Evolutionary conservation across 192 early-diverging fungal genomes (phyloP).

Genomic region (Backusella circina): DNA sequence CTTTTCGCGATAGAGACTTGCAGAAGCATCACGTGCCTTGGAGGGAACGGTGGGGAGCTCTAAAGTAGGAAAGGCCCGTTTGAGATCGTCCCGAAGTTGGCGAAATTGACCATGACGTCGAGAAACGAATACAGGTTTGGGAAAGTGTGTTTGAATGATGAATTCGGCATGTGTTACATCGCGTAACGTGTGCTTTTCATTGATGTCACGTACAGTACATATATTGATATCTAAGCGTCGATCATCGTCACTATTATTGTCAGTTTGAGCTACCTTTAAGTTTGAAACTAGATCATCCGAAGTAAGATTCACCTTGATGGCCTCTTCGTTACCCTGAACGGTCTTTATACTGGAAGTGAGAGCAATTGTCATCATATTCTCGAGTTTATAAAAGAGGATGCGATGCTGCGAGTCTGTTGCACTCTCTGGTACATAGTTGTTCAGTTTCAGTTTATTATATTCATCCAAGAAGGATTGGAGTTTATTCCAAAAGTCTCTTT

Average conservation of each 20-base stretch:
- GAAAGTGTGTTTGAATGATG: conserved; percentile 34
- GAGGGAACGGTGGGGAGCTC: conserved; percentile 43
- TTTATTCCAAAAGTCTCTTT: conserved; percentile 44
- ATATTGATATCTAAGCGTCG: conserved; percentile 42
- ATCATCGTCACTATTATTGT: conserved; percentile 11
- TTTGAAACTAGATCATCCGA: not conserved
- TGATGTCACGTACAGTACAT: conserved; percentile 34
- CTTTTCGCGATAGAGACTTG: conserved; percentile 42
- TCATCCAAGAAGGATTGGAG: conserved; percentile 44
- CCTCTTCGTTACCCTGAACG: conserved; percentile 22
- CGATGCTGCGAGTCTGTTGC: conserved; percentile 23
- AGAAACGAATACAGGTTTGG: conserved; percentile 28
- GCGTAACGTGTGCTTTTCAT: conserved; percentile 39
- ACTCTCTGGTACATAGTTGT: conserved; percentile 13
- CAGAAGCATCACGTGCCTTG: conserved; percentile 27
- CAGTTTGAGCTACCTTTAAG: not conserved
- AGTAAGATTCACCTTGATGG: not conserved
- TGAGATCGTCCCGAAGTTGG: conserved; percentile 36
- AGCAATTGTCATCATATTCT: conserved; percentile 27
- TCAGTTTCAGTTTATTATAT: conserved; percentile 38
- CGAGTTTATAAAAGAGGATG: conserved; percentile 31
- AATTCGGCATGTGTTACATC: conserved; percentile 44
- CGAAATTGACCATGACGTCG: conserved; percentile 46
- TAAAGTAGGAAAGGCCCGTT: conserved; percentile 38
- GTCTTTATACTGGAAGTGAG: conserved; percentile 30